Base-by-base conservation (phyloP, 2,329 filamentous ascomycete species). In the Juglanconis sp. region DNA sequence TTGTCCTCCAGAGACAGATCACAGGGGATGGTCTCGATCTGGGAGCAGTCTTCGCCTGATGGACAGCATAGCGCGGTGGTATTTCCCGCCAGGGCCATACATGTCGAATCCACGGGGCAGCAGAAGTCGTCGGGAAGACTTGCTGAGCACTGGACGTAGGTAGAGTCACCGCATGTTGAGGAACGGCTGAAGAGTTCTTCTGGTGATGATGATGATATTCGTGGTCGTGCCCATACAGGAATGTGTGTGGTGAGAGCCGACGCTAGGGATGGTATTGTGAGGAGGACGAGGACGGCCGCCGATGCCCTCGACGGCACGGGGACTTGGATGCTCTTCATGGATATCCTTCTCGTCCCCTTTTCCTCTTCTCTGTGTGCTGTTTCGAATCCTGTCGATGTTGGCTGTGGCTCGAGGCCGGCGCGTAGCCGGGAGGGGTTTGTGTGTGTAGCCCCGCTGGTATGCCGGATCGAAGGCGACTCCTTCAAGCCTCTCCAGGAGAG, bases 31-130 rank as follows among this genome's bases (percentile, higher is more conserved):
- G 87, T 79, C 65, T 79, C 69, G 66, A 93, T 88, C 52, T 72
- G 77, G n/a, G 74, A 66, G 75, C 90, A 93, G 67, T 79, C 77
- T 40, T 67, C 68, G 40, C 79, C 83, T 1, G 72, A 65, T 1
- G 89, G 89, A 69, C 90, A 93, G 76, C 90, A 93, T 53, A 92
- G 76, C 13, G 87, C 80, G 0, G 88, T 90, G 5, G 87, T 87
- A 49, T 79, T 76, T n/a, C 77, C 83, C 10, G 87, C 87, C 51
- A 92, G 80, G 1, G 79, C 67, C 46, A 85, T 76, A 73, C 90
- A 93, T 3, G 70, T 78, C 6, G 79, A 75, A 17, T 71, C 73
- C 34, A 73, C 63, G 3, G 80, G 73, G 69, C 90, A 93, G 77
- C 89, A 92, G 70, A 92, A 91, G 70, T 82, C 79, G 55, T 76